These are phyloP conservation scores for Hygrocybe punicea DNA, from an alignment of 768 basidiomycete genomes.

Conservation along the genomic window DNA sequence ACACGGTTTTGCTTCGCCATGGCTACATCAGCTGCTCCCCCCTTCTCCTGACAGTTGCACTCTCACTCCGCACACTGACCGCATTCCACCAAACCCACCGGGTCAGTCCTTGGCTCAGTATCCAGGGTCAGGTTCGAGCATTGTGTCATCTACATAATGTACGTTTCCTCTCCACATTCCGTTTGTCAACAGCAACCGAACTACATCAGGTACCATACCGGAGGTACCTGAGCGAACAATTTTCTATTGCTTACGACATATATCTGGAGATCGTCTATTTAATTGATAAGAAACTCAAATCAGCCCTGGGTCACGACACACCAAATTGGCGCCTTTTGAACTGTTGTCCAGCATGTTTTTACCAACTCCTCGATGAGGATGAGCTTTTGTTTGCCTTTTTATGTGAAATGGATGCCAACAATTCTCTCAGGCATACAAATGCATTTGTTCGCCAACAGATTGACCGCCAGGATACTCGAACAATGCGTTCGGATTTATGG, in stretches of 20 bases:
- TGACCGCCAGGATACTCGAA: slow-evolving; percentile 7
- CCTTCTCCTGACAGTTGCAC: slow-evolving; percentile 12
- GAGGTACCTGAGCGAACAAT: slow-evolving; percentile 17
- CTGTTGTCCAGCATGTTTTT: slow-evolving; percentile 28
- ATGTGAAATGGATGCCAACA: no score
- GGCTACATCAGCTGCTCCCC: slow-evolving; percentile 26
- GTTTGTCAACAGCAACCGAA: background rate
- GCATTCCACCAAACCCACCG: no score
- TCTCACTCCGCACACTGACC: slow-evolving; percentile 21
- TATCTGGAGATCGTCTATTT: slow-evolving; percentile 16
- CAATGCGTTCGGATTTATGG: slow-evolving; percentile 7
- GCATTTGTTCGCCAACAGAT: background rate
- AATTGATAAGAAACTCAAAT: slow-evolving; percentile 12
- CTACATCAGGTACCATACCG: slow-evolving; percentile 12
- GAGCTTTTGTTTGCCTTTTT: background rate
- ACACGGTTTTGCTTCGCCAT: no score
- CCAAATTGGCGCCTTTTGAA: slow-evolving; percentile 25
- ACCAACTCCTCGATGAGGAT: slow-evolving; percentile 8
- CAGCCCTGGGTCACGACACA: slow-evolving; percentile 20
- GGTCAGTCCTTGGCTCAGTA: slow-evolving; percentile 22
- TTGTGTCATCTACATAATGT: slow-evolving; percentile 29
- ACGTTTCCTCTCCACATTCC: background rate
- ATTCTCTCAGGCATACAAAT: background rate
- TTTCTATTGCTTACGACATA: slow-evolving; percentile 25
- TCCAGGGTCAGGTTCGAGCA: slow-evolving; percentile 25